These are phyloP conservation scores for Colletotrichum plurivorum DNA, from an alignment of 2,329 filamentous ascomycete genomes.

Conservation along the genomic window DNA sequence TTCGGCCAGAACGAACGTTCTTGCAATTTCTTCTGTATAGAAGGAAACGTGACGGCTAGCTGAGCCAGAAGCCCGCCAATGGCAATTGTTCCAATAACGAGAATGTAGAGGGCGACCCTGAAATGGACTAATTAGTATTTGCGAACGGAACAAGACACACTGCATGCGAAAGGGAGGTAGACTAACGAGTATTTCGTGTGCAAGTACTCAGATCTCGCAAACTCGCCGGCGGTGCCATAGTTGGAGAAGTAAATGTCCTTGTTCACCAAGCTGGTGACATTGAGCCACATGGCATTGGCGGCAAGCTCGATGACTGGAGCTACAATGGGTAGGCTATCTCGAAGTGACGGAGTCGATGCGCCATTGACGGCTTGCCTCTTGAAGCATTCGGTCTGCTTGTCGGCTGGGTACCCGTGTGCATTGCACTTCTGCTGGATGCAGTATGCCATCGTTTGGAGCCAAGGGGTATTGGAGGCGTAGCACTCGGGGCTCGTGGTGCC, in stretches of 20 bases:
- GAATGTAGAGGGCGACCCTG: slow-evolving; percentile 7
- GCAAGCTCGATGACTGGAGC: slow-evolving; percentile 15
- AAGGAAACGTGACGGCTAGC: background rate
- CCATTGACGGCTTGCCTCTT: slow-evolving; percentile 14
- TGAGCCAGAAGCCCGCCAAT: slow-evolving; percentile 1
- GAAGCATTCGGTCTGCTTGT: slow-evolving; percentile 31
- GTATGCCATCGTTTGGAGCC: slow-evolving; percentile 51
- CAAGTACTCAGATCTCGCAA: slow-evolving; percentile 20
- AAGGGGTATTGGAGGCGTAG: slow-evolving; percentile 47
- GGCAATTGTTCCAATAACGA: slow-evolving; percentile 7
- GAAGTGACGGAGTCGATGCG: slow-evolving; percentile 42
- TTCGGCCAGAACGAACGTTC: background rate
- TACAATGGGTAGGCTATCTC: slow-evolving; percentile 34
- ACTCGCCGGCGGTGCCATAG: slow-evolving; percentile 19
- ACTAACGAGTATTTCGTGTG: slow-evolving; percentile 23
- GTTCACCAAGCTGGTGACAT: slow-evolving; percentile 16
- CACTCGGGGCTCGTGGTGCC: slow-evolving; percentile 45
- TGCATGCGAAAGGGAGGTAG: background rate
- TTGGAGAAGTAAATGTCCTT: slow-evolving; percentile 5
- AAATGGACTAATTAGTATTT: background rate
- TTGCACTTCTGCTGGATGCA: slow-evolving; percentile 52
- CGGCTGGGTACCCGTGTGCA: slow-evolving; percentile 35
- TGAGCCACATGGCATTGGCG: slow-evolving; percentile 21
- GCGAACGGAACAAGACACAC: background rate
- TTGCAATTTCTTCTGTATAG: background rate